These are phyloP conservation scores for Ceriops decandra DNA, from an alignment of 345 rosid genomes.

Conservation along the genomic window DNA sequence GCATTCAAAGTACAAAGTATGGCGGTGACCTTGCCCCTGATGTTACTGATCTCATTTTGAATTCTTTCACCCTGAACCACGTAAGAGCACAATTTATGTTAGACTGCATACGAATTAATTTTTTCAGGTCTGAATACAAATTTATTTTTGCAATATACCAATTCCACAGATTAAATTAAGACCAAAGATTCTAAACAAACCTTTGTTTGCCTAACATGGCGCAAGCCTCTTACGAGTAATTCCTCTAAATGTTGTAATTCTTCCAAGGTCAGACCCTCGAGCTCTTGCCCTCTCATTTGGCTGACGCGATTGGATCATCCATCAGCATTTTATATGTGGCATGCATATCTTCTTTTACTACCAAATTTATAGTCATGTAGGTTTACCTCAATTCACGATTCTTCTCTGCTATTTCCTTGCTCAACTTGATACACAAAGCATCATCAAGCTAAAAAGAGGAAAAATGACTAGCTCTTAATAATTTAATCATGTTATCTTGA, in stretches of 20 bases:
- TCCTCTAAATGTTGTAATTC: conserved; percentile 25
- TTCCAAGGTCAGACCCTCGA: conserved; percentile 25
- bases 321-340: not conserved
- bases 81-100: not conserved
- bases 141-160: too few relatives aligned
- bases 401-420: conserved; percentile 35
- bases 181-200: conserved; percentile 11
- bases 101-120: not conserved
- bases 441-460: conserved; percentile 27
- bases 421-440: conserved; percentile 14
- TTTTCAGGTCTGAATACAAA: not conserved
- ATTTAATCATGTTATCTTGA: not conserved
- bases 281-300: conserved; percentile 35
- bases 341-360: not conserved
- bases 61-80: conserved; percentile 26
- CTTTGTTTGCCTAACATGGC: conserved; percentile 22
- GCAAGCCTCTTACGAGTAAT: conserved; percentile 21
- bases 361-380: not conserved
- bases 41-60: conserved; percentile 20
- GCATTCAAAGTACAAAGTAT: not conserved
- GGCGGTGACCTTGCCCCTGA: conserved; percentile 25
- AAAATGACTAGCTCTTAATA: not conserved
- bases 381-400: conserved; percentile 39
- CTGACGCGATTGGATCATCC: conserved; percentile 6
- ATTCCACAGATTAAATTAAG: not conserved